Conservation (phyloP, 768 basidiomycete species). For the Tubosaeta brunneosetosa region DNA sequence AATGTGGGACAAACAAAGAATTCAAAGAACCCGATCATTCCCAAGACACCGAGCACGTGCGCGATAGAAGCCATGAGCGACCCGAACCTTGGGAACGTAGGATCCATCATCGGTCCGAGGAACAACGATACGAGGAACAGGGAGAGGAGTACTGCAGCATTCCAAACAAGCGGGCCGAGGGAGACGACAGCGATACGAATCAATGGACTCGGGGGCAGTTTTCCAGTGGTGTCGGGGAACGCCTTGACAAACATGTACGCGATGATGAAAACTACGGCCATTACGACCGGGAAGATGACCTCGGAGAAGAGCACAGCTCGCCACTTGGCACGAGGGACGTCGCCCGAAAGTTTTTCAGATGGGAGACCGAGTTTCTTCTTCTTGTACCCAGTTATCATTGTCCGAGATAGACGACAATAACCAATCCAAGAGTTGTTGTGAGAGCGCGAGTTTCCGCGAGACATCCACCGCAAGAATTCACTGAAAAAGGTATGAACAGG, state of each 20-base stretch:
- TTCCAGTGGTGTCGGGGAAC: slow-evolving; percentile 62
- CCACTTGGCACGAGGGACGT: slow-evolving; percentile 92
- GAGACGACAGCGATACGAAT: slow-evolving; percentile 92
- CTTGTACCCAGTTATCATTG: slow-evolving; percentile 99
- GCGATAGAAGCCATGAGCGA: slow-evolving; percentile 89
- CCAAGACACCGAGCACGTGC: slow-evolving; percentile 75
- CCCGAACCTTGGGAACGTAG: slow-evolving; percentile 83
- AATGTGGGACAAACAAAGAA: slow-evolving; percentile 64
- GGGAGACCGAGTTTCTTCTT: slow-evolving; percentile 95
- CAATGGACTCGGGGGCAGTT: slow-evolving; percentile 72
- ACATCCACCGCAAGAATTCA: slow-evolving; percentile 99
- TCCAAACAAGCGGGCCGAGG: slow-evolving; percentile 93
- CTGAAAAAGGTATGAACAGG: slow-evolving; percentile 36
- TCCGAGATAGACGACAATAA: slow-evolving; percentile 95
- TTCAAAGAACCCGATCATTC: slow-evolving; percentile 93
- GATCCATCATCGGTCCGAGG: slow-evolving; percentile 86
- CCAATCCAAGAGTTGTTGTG: slow-evolving; percentile 99
- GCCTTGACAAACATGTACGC: slow-evolving; percentile 93
- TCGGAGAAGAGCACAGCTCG: slow-evolving; percentile 85
- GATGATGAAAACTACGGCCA: slow-evolving; percentile 82
- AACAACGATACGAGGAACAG: slow-evolving; percentile 89
- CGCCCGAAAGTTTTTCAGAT: slow-evolving; percentile 93
- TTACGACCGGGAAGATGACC: slow-evolving; percentile 77
- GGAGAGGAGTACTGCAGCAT: slow-evolving; percentile 80
- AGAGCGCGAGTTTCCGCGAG: slow-evolving; percentile 92